Evolutionary conservation across 768 basidiomycete genomes (phyloP), one percentile per base, ranked within the genome.

Genomic region (Atractiella rhizophila): DNA sequence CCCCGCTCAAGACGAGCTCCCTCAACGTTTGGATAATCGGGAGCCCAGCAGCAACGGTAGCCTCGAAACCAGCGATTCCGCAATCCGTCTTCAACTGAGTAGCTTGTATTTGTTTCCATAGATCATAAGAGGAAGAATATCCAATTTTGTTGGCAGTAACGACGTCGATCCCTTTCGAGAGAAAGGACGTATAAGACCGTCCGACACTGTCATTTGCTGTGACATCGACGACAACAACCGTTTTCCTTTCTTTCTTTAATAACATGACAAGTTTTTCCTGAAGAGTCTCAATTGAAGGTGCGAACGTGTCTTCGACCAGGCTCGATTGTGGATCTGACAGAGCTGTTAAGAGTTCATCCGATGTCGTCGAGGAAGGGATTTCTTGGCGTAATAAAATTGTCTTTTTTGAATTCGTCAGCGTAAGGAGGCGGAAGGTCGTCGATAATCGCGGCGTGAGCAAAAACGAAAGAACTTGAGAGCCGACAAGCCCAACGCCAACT

Each of bases 71-170:
- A 38, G 54, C 52, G 37, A 62, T 46, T 10, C 48, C 49, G n/a
- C 73, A 69, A 4, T 72, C 69, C 39, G 68, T 66, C 43, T 64
- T 64, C 42, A 62, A 58, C 46, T 68, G 69, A 3, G 77, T 70
- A 4, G 53, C 53, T 19, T 75, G 46, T 48, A 96, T 83, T 19
- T 61, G 57, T 38, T 75, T 62, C 56, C 76, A 94, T 28, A 91
- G 62, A 16, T 49, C 51, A 23, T 72, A 61, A 16, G 70, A 64
- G 0, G 76, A 74, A 12, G 82, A 86, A 55, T 74, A 82, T 1
- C 78, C 91, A 61, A 94, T 96, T 61, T 98, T 98, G 66, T 96
- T 98, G 13, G 91, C 88, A 1, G 91, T 98, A 34, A 88, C 71
- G 51, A 98, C 71, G 54, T 74, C 69, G 44, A 96, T 68, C 3